Base-by-base conservation (phyloP, 805 yeast genomes). In the Yamadazyma nakazawae region DNA sequence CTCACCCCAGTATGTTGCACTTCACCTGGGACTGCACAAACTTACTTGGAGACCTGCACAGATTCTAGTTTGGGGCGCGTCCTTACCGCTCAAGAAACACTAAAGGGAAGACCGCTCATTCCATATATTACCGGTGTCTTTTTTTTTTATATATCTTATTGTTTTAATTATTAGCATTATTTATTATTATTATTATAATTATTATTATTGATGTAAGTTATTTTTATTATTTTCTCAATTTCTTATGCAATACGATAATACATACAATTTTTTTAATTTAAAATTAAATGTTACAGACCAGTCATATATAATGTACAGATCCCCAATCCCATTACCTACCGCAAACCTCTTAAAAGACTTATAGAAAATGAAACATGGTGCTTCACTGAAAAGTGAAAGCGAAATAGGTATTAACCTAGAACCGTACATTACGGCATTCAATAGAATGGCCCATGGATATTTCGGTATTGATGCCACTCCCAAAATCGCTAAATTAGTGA, bases 401-500 rank as follows among this genome's bases (percentile, higher is more conserved):
- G 32, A 28, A 13, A 13, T 13, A 12, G 32, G n/a, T 12, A 12
- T 28, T 28, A 12, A 13, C 32, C 32, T 28, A 28, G 43, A 43
- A n/a, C 37, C 36, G 3, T 30, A 30, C 16, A 25, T 37, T 13
- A 16, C 25, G 13, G 46, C 46, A 9, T 43, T 43, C 21, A 45
- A 45, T 28, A 4, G 8, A 3, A 11, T 38, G 6, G 40, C 34
- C 10, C 34, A 14, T 18, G 12, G 17, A 17, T 28, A 40, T 13
- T 45, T 45, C 17, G 38, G 34, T n/a, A 30, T 32, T 4, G 30
- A 36, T 8, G 38, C 45, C 14, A 13, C 32, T 16, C 7, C 17
- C 5, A 34, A 4, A 44, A 43, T 13, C 34, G 21, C 17, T 45
- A 47, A 52, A 38, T 37, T 52, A 3, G 37, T 52, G 12, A 36